A percentile compares a stretch with the other conserved stretches of the same genome.
Conservation (phyloP, 169 alveolate species). For the Blepharisma undulans region DNA sequence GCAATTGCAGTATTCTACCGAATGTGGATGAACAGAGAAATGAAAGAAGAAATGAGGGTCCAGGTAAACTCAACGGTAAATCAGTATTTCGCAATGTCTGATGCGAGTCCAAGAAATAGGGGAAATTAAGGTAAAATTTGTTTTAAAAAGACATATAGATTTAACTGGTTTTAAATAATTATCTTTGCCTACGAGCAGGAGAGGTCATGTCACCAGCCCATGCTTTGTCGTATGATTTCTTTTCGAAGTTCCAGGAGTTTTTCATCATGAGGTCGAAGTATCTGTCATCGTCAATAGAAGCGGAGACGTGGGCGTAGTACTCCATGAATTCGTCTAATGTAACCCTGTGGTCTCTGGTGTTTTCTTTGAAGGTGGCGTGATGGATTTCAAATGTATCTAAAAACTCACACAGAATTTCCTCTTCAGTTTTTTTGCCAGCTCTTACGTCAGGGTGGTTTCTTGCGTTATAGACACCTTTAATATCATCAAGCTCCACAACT, state of each 20-base stretch:
- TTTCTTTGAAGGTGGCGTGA: slow-evolving; percentile 37
- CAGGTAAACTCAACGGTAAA: slow-evolving; percentile 21
- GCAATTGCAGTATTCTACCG: neutral
- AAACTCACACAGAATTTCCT: slow-evolving; percentile 80
- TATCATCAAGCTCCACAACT: slow-evolving; percentile 62
- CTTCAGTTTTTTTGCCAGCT: slow-evolving; percentile 76
- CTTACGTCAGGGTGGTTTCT: slow-evolving; percentile 81
- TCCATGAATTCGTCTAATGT: slow-evolving; percentile 66
- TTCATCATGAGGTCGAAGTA: slow-evolving; percentile 58
- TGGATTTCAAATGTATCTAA: slow-evolving; percentile 78
- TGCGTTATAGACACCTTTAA: slow-evolving; percentile 67
- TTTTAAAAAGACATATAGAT: neutral
- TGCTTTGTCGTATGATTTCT: neutral
- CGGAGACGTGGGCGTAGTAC: slow-evolving; percentile 62
- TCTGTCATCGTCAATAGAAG: slow-evolving; percentile 65
- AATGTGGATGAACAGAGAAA: neutral
- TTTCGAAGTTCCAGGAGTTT: slow-evolving; percentile 48
- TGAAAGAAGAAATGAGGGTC: slow-evolving; percentile 20
- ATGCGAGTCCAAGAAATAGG: neutral
- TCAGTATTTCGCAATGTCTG: slow-evolving; percentile 20
- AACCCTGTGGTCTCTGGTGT: slow-evolving; percentile 45
- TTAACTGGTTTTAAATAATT: neutral
- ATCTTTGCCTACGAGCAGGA: slow-evolving; percentile 19
- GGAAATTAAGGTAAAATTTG: neutral
- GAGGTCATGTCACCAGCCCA: slow-evolving; percentile 37